These are phyloP conservation scores for Trematosphaeria pertusa DNA, from an alignment of 2,329 filamentous ascomycete genomes.

Conservation along the genomic window DNA sequence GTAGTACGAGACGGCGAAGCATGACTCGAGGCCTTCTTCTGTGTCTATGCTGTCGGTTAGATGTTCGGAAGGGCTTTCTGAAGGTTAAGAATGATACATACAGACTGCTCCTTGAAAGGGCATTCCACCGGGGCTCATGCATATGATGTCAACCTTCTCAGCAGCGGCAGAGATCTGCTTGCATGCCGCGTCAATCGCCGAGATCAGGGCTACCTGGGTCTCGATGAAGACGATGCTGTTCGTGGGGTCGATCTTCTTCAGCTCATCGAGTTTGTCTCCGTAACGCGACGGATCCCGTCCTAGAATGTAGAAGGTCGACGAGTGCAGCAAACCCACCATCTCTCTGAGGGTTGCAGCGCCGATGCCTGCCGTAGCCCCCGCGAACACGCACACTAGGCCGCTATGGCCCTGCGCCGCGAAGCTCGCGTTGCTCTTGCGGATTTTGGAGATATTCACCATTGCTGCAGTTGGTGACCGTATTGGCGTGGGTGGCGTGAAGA, in stretches of 20 bases:
- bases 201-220: constrained; percentile 24
- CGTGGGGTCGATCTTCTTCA: constrained; percentile 9
- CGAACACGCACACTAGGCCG: constrained; percentile 19
- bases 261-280: constrained; percentile 4
- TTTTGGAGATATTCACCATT: not conserved
- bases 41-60: constrained; percentile 32
- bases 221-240: constrained; percentile 34
- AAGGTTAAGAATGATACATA: constrained; percentile 1
- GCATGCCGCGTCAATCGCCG: constrained; percentile 15
- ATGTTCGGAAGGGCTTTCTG: too few species aligned
- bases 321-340: constrained; percentile 21
- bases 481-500: too few species aligned
- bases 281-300: constrained; percentile 12
- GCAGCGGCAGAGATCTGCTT: constrained; percentile 1
- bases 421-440: constrained; percentile 11
- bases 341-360: constrained; percentile 31
- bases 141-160: constrained; percentile 16
- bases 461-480: not conserved
- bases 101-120: constrained; percentile 16
- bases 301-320: constrained; percentile 17
- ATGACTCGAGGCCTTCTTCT: constrained; percentile 39
- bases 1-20: constrained; percentile 41
- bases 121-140: constrained; percentile 15
- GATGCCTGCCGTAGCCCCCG: constrained; percentile 24
- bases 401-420: constrained; percentile 11